These are phyloP conservation scores for Insectozyma bohioensis DNA, from an alignment of 1,139 yeast genomes.

Conservation along the genomic window DNA sequence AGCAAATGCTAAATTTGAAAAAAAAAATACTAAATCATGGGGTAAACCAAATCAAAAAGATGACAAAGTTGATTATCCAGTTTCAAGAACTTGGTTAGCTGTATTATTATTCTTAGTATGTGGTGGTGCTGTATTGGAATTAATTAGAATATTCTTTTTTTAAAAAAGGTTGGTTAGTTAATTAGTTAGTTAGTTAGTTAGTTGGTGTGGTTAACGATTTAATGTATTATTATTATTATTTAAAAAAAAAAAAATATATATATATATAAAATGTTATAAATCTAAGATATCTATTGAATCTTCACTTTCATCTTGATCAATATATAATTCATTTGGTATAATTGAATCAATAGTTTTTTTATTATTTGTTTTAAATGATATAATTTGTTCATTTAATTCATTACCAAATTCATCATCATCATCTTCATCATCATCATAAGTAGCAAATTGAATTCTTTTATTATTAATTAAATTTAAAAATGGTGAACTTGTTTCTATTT, in stretches of 20 bases:
- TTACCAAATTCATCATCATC: constrained; percentile 18
- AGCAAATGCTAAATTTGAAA: constrained; percentile 81
- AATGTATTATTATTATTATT: no score
- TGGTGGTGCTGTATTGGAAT: constrained; percentile 82
- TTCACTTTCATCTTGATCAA: constrained; percentile 11
- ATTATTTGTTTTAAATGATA: constrained; percentile 11
- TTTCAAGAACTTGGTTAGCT: constrained; percentile 59
- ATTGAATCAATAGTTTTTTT: no score
- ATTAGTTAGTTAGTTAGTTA: no score
- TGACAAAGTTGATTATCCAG: constrained; percentile 41
- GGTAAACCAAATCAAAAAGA: constrained; percentile 51
- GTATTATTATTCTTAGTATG: constrained; percentile 67
- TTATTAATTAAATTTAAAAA: constrained; percentile 50
- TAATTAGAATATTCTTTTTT: constrained; percentile 52
- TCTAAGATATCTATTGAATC: constrained; percentile 4
- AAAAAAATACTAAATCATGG: constrained; percentile 67
- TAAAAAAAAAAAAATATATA: no score
- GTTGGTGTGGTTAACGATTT: no score
- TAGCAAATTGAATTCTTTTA: constrained; percentile 32
- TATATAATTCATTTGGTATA: constrained; percentile 8
- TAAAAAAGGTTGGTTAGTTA: no score
- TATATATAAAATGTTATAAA: no score
- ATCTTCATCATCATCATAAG: constrained; percentile 20
- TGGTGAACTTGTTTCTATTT: constrained; percentile 65
- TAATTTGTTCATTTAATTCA: constrained; percentile 13